Conservation (phyloP, 768 basidiomycete genomes). For the Baorangia bicolor region DNA sequence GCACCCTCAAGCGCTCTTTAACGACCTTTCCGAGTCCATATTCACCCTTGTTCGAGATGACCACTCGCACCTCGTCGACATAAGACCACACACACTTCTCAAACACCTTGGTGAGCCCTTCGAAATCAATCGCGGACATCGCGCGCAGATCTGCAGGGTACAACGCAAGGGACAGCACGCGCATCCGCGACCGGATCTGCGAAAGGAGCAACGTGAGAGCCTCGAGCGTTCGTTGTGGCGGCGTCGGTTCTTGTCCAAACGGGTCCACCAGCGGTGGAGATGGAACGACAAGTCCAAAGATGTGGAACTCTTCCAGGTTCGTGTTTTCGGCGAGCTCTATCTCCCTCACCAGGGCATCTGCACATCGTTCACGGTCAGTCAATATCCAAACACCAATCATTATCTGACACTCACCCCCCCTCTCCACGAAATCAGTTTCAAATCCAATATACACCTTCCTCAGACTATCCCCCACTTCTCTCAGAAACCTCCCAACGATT, state of each 20-base stretch:
- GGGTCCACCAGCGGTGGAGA: slow-evolving; percentile 28
- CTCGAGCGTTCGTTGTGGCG: slow-evolving; percentile 15
- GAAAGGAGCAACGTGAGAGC: slow-evolving; percentile 28
- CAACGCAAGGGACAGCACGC: slow-evolving; percentile 30
- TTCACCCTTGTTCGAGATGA: slow-evolving; percentile 33
- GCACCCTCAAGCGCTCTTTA: slow-evolving; percentile 17
- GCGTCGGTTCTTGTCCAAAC: slow-evolving; percentile 14
- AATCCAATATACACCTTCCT: slow-evolving; percentile 31
- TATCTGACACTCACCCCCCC: slow-evolving; percentile 25
- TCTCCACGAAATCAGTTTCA: slow-evolving; percentile 29
- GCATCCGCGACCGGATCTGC: slow-evolving; percentile 29
- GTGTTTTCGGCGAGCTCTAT: slow-evolving; percentile 27
- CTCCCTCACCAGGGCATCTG: slow-evolving; percentile 28
- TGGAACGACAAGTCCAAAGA: slow-evolving; percentile 34
- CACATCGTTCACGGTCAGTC: slow-evolving; percentile 7
- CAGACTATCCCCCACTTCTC: slow-evolving; percentile 19
- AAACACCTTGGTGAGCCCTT: slow-evolving; percentile 27
- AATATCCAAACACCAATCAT: too few species aligned
- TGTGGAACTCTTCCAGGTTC: slow-evolving; percentile 29
- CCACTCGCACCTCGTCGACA: slow-evolving; percentile 27
- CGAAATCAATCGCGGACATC: slow-evolving; percentile 29
- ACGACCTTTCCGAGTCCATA: slow-evolving; percentile 24
- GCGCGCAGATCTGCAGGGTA: slow-evolving; percentile 33
- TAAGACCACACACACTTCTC: slow-evolving; percentile 20
- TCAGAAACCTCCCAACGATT: slow-evolving; percentile 28